phyloP scores from a whole-genome alignment of 1,284 basidiomycete genomes.

The Exobasidium rhododendri region DNA sequence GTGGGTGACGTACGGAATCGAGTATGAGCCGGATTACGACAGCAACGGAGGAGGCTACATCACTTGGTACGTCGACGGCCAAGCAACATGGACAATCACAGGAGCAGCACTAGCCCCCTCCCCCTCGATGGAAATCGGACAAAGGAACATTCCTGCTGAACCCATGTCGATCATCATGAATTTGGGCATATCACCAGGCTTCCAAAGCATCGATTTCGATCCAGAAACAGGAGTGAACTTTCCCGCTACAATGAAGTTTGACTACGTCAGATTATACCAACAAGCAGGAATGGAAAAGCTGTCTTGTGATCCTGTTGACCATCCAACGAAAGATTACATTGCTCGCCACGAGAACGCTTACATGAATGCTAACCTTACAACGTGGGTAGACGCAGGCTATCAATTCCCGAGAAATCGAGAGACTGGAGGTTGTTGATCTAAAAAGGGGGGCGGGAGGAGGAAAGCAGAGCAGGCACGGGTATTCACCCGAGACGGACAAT shows the following conservation, averaged over 20 bases:
- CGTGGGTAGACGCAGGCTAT: conserved; percentile 24
- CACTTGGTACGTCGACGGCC: conserved; percentile 51
- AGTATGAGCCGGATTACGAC: conserved; percentile 49
- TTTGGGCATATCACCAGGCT: conserved; percentile 40
- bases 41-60: conserved; percentile 38
- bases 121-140: conserved; percentile 29
- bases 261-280: conserved; percentile 51
- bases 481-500: no score
- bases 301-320: conserved; percentile 43
- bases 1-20: conserved; percentile 45
- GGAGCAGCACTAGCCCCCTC: conserved; percentile 28
- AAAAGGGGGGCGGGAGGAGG: no score
- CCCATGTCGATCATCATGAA: conserved; percentile 5
- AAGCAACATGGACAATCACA: conserved; percentile 45
- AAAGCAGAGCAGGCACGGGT: no score
- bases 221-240: conserved; percentile 21
- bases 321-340: conserved; percentile 50
- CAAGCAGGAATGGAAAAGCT: conserved; percentile 23
- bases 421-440: conserved; percentile 20
- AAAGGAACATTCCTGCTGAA: conserved; percentile 44
- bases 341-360: conserved; percentile 40
- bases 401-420: conserved; percentile 44
- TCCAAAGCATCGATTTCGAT: conserved; percentile 43
- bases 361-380: conserved; percentile 45
- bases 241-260: conserved; percentile 38